Evolutionary conservation across 1,139 yeast species (phyloP).

Genomic region (Kodamaea plutei): DNA sequence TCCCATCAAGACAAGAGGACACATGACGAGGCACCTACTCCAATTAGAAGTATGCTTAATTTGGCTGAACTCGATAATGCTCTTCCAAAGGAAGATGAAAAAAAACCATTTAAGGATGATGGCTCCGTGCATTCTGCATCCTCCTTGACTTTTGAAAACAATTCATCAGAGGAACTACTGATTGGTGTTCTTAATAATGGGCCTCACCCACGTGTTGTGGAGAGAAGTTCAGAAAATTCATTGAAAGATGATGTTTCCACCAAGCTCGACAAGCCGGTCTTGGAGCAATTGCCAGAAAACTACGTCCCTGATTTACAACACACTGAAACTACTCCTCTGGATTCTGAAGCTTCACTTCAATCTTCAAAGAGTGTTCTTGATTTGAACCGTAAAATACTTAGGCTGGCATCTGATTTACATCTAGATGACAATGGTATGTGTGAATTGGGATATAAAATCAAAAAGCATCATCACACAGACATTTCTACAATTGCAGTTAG

Average conservation of each 20-base stretch:
- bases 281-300: slow-evolving; percentile 8
- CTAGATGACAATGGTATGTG: slow-evolving; percentile 35
- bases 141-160: slow-evolving; percentile 17
- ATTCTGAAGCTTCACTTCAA: slow-evolving; percentile 1
- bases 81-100: slow-evolving; percentile 1
- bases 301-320: slow-evolving; percentile 4
- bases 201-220: background rate
- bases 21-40: slow-evolving; percentile 24
- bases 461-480: slow-evolving; percentile 43
- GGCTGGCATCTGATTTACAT: slow-evolving; percentile 15
- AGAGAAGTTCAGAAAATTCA: background rate
- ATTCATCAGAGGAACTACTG: background rate
- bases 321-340: background rate
- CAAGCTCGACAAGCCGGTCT: slow-evolving; percentile 1
- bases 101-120: slow-evolving; percentile 17
- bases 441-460: slow-evolving; percentile 42
- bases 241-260: background rate
- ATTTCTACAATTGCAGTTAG: slow-evolving; percentile 30
- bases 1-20: slow-evolving; percentile 10
- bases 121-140: slow-evolving; percentile 25
- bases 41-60: slow-evolving; percentile 42
- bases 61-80: slow-evolving; percentile 15
- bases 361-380: slow-evolving; percentile 8
- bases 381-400: slow-evolving; percentile 7
- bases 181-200: background rate